Conservation (phyloP, 2,329 filamentous ascomycete genomes). For the Talaromyces sp. region DNA sequence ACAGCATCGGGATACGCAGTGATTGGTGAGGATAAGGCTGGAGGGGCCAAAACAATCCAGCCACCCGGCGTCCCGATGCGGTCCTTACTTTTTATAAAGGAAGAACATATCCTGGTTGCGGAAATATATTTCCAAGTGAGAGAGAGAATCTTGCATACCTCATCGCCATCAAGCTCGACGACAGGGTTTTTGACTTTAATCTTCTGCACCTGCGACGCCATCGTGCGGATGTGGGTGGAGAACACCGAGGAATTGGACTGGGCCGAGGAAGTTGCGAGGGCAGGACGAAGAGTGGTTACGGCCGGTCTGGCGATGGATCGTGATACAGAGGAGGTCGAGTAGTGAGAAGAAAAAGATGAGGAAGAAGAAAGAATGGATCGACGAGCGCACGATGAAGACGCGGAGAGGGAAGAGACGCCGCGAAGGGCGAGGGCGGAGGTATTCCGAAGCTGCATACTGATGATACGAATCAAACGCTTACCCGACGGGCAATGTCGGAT, state of each 20-base stretch:
- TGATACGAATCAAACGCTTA: neutral
- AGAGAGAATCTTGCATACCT: conserved; percentile 37
- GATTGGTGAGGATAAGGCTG: conserved; percentile 24
- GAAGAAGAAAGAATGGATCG: conserved; percentile 24
- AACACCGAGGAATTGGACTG: neutral
- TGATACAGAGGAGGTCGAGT: conserved; percentile 30
- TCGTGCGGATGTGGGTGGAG: conserved; percentile 43
- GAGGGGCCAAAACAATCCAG: conserved; percentile 20
- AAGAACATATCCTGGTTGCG: neutral
- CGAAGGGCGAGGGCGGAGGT: conserved; percentile 37
- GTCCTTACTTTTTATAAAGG: conserved; percentile 24
- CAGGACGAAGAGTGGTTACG: conserved; percentile 1
- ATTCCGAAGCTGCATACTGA: conserved; percentile 17
- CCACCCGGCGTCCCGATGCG: conserved; percentile 9
- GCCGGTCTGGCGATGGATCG: neutral
- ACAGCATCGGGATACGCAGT: conserved; percentile 6
- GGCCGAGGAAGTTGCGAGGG: neutral
- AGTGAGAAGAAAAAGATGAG: conserved; percentile 9
- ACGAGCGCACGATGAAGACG: conserved; percentile 30
- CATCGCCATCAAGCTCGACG: conserved; percentile 90
- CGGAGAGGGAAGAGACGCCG: conserved; percentile 35
- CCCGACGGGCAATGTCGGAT: conserved; percentile 8
- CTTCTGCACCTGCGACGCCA: conserved; percentile 62
- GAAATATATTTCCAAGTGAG: neutral
- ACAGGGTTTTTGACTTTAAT: conserved; percentile 99